Conservation (phyloP, 139 green algal genomes). For the Chlamydomonas sp. region DNA sequence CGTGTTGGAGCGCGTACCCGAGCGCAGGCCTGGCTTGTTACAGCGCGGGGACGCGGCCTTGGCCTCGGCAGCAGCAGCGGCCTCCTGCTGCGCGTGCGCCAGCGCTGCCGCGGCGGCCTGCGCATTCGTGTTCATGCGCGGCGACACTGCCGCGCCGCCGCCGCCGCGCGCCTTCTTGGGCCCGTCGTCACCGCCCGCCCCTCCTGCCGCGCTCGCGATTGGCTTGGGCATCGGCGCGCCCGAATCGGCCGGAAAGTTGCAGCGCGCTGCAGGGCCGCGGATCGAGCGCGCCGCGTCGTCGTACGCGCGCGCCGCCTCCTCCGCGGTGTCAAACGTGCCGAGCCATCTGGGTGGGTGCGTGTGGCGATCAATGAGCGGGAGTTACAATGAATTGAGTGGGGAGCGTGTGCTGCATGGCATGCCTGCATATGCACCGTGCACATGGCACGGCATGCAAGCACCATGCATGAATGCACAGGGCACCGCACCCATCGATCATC, state of each 20-base stretch:
- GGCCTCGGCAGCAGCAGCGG: too few relatives aligned
- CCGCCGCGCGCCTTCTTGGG: background rate
- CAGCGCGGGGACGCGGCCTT: too few relatives aligned
- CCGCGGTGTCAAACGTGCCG: slow-evolving; percentile 78
- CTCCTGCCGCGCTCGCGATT: background rate
- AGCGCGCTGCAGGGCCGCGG: slow-evolving; percentile 33
- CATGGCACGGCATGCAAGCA: background rate
- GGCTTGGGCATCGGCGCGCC: slow-evolving; percentile 11
- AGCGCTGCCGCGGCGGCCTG: too few relatives aligned
- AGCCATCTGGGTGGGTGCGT: slow-evolving; percentile 54
- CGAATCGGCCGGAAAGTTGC: slow-evolving; percentile 19
- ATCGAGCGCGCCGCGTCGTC: slow-evolving; percentile 70
- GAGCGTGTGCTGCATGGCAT: background rate
- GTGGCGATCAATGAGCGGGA: background rate
- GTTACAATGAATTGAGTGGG: background rate
- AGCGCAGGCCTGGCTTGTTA: background rate
- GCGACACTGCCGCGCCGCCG: too few relatives aligned
- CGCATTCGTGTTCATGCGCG: background rate
- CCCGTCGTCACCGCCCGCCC: background rate
- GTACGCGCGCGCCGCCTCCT: slow-evolving; percentile 76
- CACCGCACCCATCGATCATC: background rate
- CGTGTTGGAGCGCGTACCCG: too few relatives aligned
- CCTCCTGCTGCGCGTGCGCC: too few relatives aligned
- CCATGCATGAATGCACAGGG: background rate
- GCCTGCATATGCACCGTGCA: too few relatives aligned